These are phyloP conservation scores for Irpex sp. DNA, from an alignment of 1,284 basidiomycete genomes.

Conservation along the genomic window DNA sequence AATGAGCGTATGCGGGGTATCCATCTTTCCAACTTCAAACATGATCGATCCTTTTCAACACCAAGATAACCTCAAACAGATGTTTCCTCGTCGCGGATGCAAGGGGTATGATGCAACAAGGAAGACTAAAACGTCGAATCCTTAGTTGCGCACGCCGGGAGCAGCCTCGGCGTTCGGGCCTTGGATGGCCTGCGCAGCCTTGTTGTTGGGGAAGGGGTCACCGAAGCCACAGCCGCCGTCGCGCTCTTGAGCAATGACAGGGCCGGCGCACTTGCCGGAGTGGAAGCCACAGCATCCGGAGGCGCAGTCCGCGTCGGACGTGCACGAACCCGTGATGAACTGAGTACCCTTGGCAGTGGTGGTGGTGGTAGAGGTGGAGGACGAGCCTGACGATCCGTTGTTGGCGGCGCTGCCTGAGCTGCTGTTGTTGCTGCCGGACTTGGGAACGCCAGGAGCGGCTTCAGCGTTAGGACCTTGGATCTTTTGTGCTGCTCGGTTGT, in stretches of 20 bases:
- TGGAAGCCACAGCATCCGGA: background rate
- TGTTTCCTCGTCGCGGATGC: background rate
- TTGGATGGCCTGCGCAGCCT: background rate
- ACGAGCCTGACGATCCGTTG: background rate
- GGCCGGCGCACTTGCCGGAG: background rate
- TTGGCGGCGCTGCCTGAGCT: background rate
- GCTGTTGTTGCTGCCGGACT: background rate
- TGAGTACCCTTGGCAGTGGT: background rate
- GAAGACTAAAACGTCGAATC: background rate
- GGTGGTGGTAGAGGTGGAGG: background rate
- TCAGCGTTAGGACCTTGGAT: background rate
- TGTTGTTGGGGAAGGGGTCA: constrained; percentile 1
- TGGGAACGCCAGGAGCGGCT: background rate
- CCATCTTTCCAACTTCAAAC: background rate
- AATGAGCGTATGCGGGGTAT: background rate
- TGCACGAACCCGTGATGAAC: background rate
- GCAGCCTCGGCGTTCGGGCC: background rate
- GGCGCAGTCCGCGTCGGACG: background rate
- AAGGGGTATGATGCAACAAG: background rate
- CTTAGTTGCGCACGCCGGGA: background rate
- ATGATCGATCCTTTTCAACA: background rate
- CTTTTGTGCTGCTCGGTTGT: background rate
- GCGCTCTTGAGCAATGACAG: background rate
- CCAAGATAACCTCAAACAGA: background rate
- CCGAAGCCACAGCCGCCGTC: constrained; percentile 2